Base-by-base conservation (phyloP, 2,329 filamentous ascomycete species). In the Diplodia seriata region DNA sequence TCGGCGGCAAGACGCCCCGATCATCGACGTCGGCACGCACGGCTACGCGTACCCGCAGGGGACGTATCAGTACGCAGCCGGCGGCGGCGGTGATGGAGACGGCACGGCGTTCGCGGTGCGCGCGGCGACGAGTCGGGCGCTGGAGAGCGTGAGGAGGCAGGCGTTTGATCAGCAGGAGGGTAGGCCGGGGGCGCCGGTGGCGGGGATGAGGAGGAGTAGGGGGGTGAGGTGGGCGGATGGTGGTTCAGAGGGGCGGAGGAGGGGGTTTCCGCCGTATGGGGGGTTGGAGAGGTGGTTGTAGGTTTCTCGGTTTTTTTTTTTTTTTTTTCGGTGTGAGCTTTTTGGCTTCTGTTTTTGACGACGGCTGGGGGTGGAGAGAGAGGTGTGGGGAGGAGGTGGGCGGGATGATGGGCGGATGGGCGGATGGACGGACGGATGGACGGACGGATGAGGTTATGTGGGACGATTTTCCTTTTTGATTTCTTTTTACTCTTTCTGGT, bases 201-300 rank as follows among this genome's bases (percentile, higher is more conserved):
- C 61, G 62, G 50, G 49, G 33, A n/a, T n/a, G 43, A 65, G 62
- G 62, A 65, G 62, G 33, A 26, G 62, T n/a, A 49, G 50, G 43
- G 57, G 18, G 40, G 26, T 6, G 36, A 1, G 8, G 31, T 33
- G 31, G 31, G 31, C 31, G 31, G 31, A 33, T 8, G n/a, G n/a
- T n/a, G n/a, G n/a, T n/a, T n/a, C n/a, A n/a, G n/a, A n/a, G 14
- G 6, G 56, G 6, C 7, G 59, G 29, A 8, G 29, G 43, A 38
- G 18, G 31, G 47, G 47, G 47, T 63, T 23, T 20, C 59, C 59
- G 47, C 59, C 59, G 29, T 63, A 51, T 51, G 59, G 47, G 12
- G 31, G 12, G 31, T 38, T 51, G 47, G 59, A 63, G 11, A 51
- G 31, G 18, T 63, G 59, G 59, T 51, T 51, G 59, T 63, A 38